Conservation (phyloP, 176 grass and related monocot genomes). For the Lolium perenne region DNA sequence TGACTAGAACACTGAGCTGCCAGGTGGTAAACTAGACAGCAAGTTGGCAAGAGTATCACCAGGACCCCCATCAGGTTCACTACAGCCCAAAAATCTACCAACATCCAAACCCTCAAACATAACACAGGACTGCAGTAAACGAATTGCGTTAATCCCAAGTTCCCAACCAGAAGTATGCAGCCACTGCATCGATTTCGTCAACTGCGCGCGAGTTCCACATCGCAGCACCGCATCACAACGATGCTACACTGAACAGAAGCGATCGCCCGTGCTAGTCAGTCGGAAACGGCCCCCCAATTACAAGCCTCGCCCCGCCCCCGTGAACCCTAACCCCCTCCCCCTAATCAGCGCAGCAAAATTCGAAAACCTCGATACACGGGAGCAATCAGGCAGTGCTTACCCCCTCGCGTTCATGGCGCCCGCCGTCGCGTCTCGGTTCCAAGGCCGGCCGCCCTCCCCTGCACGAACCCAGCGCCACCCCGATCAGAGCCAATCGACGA, state of each 20-base stretch:
- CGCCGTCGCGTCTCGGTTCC: neutral
- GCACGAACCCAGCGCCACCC: slow-evolving; percentile 17
- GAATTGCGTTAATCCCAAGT: neutral
- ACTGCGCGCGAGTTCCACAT: neutral
- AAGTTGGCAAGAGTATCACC: neutral
- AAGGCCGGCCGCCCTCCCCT: slow-evolving; percentile 1
- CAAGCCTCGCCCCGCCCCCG: neutral
- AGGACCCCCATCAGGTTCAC: neutral
- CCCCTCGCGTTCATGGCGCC: slow-evolving; percentile 69
- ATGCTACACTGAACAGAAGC: neutral
- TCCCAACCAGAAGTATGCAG: neutral
- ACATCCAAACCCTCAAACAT: too few species aligned
- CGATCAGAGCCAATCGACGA: slow-evolving; percentile 8
- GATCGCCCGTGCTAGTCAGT: neutral
- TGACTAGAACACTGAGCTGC: neutral
- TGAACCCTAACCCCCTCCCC: slow-evolving; percentile 37
- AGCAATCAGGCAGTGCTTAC: slow-evolving; percentile 27
- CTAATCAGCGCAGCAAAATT: neutral
- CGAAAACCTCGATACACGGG: neutral
- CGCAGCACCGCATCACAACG: neutral
- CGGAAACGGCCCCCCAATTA: neutral
- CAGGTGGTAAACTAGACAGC: neutral
- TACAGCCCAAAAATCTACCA: neutral
- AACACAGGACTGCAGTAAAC: neutral
- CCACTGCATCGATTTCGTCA: neutral